Percentiles rank a stretch among this genome's conserved stretches.
Conservation (phyloP, 768 basidiomycete genomes). For the Hortiboletus flavorubellus region DNA sequence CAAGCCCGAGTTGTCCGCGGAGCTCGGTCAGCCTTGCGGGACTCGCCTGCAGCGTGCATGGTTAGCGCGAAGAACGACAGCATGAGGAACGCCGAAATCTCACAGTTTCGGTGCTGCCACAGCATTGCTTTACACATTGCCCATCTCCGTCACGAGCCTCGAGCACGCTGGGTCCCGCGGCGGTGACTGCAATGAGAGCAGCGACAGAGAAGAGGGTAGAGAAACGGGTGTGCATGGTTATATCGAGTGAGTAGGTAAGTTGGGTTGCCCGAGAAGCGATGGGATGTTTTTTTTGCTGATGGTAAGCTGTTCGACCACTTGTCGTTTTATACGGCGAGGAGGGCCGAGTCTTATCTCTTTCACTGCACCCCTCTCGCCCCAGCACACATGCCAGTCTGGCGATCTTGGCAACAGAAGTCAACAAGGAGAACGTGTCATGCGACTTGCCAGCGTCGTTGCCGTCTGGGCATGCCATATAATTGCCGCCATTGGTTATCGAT, state of each 20-base stretch:
- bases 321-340: conserved; percentile 7
- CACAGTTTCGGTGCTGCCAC: conserved; percentile 2
- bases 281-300: background rate
- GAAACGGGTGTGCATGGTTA: conserved; percentile 6
- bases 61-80: background rate
- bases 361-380: background rate
- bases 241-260: background rate
- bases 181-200: conserved; percentile 2
- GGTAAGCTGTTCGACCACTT: background rate
- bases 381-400: background rate
- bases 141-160: conserved; percentile 5
- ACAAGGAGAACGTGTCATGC: background rate
- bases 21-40: background rate
- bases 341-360: background rate
- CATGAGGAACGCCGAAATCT: background rate
- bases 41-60: background rate
- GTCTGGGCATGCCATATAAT: background rate
- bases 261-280: background rate
- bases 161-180: background rate
- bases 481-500: background rate
- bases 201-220: conserved; percentile 7
- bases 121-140: conserved; percentile 6
- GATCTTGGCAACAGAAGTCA: background rate
- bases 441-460: background rate
- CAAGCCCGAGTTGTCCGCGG: background rate